Percentiles rank a stretch among this genome's conserved stretches.
Evolutionary conservation across 371 early-diverging fungal species (phyloP).

Genomic region (Nematocida sp.): DNA sequence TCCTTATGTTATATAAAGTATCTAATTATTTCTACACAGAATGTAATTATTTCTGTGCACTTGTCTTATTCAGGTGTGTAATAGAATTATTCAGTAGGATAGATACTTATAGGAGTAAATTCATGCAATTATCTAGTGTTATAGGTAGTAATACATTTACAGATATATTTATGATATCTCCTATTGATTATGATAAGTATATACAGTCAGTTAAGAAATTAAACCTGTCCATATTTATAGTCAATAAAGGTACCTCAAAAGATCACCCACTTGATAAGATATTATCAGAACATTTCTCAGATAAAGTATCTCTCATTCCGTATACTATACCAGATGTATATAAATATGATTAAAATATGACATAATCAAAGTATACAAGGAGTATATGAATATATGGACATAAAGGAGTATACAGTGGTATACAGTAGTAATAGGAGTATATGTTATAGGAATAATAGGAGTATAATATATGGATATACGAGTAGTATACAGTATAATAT

Average conservation of each 20-base stretch:
- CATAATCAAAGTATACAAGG: too few relatives aligned
- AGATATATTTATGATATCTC: neutral
- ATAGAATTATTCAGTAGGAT: constrained; percentile 10
- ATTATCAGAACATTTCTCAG: constrained; percentile 12
- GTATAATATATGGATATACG: too few relatives aligned
- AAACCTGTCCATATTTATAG: constrained; percentile 10
- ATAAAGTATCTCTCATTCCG: neutral
- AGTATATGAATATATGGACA: too few relatives aligned
- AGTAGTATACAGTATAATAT: too few relatives aligned
- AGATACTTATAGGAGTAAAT: neutral
- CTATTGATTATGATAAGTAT: neutral
- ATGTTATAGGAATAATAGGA: too few relatives aligned
- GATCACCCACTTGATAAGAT: constrained; percentile 16
- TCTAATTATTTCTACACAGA: neutral
- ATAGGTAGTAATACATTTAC: neutral
- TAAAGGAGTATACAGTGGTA: too few relatives aligned
- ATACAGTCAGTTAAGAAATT: constrained; percentile 20
- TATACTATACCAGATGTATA: neutral
- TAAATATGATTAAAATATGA: neutral
- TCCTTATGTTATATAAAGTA: neutral
- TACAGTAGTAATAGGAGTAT: too few relatives aligned
- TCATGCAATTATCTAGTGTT: constrained; percentile 21
- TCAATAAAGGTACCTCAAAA: constrained; percentile 5
- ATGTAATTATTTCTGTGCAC: neutral
- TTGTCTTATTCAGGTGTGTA: neutral